phyloP scores from a whole-genome alignment of 495 filamentous ascomycete genomes.

The Aspergillus homomorphus region DNA sequence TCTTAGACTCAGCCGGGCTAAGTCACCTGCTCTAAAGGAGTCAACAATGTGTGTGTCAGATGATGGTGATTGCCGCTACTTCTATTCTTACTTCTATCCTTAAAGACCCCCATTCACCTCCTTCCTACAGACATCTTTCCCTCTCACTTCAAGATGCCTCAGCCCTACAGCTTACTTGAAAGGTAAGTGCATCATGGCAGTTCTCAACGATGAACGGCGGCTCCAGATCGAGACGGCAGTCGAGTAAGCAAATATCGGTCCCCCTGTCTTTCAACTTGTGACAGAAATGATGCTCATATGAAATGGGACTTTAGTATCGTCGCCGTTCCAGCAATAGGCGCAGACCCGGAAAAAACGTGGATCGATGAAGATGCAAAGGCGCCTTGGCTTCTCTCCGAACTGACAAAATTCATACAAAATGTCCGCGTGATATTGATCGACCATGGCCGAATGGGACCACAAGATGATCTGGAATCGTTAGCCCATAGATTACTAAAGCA shows the following conservation, averaged over 20 bases:
- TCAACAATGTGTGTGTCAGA: constrained; percentile 19
- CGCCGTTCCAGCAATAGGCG: constrained; percentile 43
- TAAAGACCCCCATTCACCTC: neutral
- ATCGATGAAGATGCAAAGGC: constrained; percentile 17
- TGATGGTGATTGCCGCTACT: constrained; percentile 11
- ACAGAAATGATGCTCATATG: neutral
- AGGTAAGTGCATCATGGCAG: constrained; percentile 10
- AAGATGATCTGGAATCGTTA: constrained; percentile 46
- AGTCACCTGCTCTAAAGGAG: constrained; percentile 20
- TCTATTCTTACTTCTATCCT: constrained; percentile 2
- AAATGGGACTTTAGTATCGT: constrained; percentile 32
- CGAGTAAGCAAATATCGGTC: constrained; percentile 33
- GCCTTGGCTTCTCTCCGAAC: constrained; percentile 29
- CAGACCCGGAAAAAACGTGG: constrained; percentile 39
- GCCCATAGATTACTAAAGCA: constrained; percentile 50
- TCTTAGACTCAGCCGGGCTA: constrained; percentile 3
- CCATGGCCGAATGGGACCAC: constrained; percentile 49
- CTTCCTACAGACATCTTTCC: neutral
- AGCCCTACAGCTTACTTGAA: neutral
- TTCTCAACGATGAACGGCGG: constrained; percentile 1
- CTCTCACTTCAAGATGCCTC: neutral
- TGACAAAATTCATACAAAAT: constrained; percentile 26
- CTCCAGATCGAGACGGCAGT: constrained; percentile 26
- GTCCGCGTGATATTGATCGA: constrained; percentile 55
- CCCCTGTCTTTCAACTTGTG: constrained; percentile 2